These are phyloP conservation scores for Phytophthora tubulina DNA, from an alignment of 352 stramenopile species.

Conservation along the genomic window DNA sequence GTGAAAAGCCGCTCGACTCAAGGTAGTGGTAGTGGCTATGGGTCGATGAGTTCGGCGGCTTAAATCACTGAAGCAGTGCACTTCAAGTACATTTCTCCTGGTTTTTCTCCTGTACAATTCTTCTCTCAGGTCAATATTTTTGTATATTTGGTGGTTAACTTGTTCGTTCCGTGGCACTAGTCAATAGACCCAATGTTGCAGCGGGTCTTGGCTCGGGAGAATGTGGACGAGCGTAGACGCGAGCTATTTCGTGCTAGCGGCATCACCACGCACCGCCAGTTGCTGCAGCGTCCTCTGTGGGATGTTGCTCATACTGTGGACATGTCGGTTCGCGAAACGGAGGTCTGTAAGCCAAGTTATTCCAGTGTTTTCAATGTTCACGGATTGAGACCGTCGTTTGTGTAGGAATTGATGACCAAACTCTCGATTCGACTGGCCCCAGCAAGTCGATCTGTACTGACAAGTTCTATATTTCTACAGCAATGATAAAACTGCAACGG, in stretches of 20 bases:
- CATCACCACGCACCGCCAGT: slow-evolving; percentile 61
- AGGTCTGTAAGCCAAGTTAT: slow-evolving; percentile 40
- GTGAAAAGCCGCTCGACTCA: slow-evolving; percentile 12
- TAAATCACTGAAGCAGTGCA: not conserved
- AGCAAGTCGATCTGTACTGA: slow-evolving; percentile 47
- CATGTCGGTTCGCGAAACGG: slow-evolving; percentile 65
- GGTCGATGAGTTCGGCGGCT: slow-evolving; percentile 21
- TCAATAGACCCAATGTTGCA: slow-evolving; percentile 57
- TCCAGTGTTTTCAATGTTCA: slow-evolving; percentile 17
- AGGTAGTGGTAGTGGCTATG: slow-evolving; percentile 19
- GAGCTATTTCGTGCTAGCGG: slow-evolving; percentile 61
- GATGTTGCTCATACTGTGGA: slow-evolving; percentile 74
- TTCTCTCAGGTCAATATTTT: not conserved
- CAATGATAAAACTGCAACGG: not conserved
- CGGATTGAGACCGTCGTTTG: not conserved
- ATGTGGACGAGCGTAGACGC: slow-evolving; percentile 56
- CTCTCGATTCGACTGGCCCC: slow-evolving; percentile 68
- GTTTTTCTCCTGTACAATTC: slow-evolving; percentile 3
- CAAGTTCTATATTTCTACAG: not conserved
- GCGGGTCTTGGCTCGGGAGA: slow-evolving; percentile 62
- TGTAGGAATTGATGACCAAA: slow-evolving; percentile 63
- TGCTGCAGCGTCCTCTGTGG: slow-evolving; percentile 63
- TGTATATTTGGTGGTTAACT: slow-evolving; percentile 1
- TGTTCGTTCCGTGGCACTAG: slow-evolving; percentile 11
- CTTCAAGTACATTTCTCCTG: slow-evolving; percentile 17